Base-by-base conservation (phyloP, 179 eudicot genomes). In the Camellia oleifera region DNA sequence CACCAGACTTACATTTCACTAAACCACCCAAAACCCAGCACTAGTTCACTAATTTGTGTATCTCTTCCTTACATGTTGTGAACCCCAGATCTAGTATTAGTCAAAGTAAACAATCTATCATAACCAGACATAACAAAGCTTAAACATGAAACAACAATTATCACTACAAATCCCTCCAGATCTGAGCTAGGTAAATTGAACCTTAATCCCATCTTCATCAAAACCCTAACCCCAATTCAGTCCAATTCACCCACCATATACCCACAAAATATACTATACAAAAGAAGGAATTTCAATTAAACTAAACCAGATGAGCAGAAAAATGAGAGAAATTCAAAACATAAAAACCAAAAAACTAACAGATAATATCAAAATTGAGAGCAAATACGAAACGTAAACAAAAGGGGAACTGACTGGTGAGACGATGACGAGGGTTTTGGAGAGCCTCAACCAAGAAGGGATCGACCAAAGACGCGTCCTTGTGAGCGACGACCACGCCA, bases 401-500 rank as follows among this genome's bases (percentile, higher is more conserved):
- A 45, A 67, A 1, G 20, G 71, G 48, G 80, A 75, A 82, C 88
- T 84, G 40, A 95, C 97, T 86, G 81, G 95, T 87, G 17, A 93
- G 87, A 78, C 97, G 98, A 80, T 92, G 97, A 64, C 95, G 92
- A 85, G 94, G 94, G 87, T 90, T 94, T 80, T 94, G 98, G 72
- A 94, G 97, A 70, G 97, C 99, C 85, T 95, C 99, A 52, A 91
- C 83, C 69, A 95, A 87, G 81, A 95, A 91, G 26, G 95, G 97
- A 77, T 95, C 98, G 5, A 95, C 92, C 82, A 74, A 79, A 20
- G 94, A 57, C 52, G 78, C 67, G 68, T 74, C 77, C n/a, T 54
- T 54, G n/a, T 10, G 48, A 54, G 64, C 63, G 42, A 17, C 72
- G 2, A 61, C 5, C 23, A 46, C 74, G 74, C 74, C 74, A 42